phyloP scores from a whole-genome alignment of 106 monocot genomes.

The Allium sativum region DNA sequence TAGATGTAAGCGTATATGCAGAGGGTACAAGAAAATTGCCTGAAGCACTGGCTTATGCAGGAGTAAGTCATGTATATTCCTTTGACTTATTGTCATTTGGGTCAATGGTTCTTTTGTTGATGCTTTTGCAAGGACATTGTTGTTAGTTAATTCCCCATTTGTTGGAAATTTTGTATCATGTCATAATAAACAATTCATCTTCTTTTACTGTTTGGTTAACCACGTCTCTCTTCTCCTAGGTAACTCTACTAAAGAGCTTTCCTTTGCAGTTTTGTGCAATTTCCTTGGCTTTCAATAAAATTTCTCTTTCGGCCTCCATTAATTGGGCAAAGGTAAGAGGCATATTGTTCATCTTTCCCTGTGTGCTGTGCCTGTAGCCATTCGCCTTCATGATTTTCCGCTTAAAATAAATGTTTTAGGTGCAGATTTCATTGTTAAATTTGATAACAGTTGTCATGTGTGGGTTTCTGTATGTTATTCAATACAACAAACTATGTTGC shows the following conservation, averaged over 20 bases:
- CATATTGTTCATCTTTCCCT: too few relatives aligned
- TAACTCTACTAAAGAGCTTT: conserved; percentile 60
- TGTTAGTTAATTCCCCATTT: neutral
- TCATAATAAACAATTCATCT: neutral
- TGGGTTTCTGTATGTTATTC: too few relatives aligned
- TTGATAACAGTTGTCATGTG: too few relatives aligned
- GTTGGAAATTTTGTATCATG: neutral
- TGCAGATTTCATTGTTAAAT: too few relatives aligned
- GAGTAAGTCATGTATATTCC: conserved; percentile 36
- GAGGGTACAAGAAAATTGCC: conserved; percentile 70
- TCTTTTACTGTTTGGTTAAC: neutral
- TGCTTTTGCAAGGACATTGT: neutral
- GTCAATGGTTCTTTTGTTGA: conserved; percentile 5
- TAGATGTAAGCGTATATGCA: conserved; percentile 73
- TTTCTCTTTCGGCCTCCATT: conserved; percentile 25
- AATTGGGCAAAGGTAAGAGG: conserved; percentile 65
- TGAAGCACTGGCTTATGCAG: conserved; percentile 62
- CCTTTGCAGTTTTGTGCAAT: conserved; percentile 63
- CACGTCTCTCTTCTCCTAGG: conserved; percentile 29
- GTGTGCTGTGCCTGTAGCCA: too few relatives aligned
- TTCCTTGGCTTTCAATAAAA: conserved; percentile 42
- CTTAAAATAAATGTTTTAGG: too few relatives aligned
- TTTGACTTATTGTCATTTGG: neutral
- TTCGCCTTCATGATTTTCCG: too few relatives aligned
- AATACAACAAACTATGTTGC: too few relatives aligned